Conservation (phyloP, 163 green algal genomes). For the Scenedesmus sp. region DNA sequence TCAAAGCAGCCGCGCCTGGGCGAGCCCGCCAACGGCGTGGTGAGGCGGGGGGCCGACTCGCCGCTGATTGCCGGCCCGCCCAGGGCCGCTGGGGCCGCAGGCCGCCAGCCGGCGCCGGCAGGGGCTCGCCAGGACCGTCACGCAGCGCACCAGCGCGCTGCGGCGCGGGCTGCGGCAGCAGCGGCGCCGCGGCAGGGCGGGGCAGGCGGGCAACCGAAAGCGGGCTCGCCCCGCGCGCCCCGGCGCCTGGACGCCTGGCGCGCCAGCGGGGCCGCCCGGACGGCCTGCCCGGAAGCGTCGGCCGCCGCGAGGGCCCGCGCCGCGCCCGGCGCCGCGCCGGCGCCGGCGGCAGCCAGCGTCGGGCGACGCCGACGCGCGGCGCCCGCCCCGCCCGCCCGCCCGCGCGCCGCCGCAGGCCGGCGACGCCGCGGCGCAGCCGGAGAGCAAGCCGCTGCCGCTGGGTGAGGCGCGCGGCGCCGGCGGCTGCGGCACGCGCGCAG, state of each 20-base stretch:
- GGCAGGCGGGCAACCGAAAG: no score
- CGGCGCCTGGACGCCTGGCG: no score
- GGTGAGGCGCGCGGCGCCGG: background rate
- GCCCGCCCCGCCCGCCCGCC: no score
- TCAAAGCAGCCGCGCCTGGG: constrained; percentile 29
- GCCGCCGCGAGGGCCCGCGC: no score
- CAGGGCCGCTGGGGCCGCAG: background rate
- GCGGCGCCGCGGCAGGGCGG: background rate
- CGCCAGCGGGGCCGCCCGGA: no score
- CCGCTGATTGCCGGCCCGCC: background rate
- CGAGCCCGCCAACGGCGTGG: constrained; percentile 28
- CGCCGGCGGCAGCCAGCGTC: no score
- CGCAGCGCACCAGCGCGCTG: background rate
- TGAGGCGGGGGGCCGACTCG: constrained; percentile 10
- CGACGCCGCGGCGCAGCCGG: background rate
- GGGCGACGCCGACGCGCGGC: no score
- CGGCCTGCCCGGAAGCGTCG: no score
- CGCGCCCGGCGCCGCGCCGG: no score
- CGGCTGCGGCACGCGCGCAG: background rate
- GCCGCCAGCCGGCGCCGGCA: background rate
- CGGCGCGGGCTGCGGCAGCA: background rate
- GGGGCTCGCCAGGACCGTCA: no score
- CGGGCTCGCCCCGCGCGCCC: no score
- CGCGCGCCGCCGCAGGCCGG: background rate
- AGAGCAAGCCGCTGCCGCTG: background rate